Percentiles rank a stretch among this genome's conserved stretches.
These are phyloP conservation scores for Rubia peregrina DNA, from an alignment of 305 asterid species.

Conservation along the genomic window DNA sequence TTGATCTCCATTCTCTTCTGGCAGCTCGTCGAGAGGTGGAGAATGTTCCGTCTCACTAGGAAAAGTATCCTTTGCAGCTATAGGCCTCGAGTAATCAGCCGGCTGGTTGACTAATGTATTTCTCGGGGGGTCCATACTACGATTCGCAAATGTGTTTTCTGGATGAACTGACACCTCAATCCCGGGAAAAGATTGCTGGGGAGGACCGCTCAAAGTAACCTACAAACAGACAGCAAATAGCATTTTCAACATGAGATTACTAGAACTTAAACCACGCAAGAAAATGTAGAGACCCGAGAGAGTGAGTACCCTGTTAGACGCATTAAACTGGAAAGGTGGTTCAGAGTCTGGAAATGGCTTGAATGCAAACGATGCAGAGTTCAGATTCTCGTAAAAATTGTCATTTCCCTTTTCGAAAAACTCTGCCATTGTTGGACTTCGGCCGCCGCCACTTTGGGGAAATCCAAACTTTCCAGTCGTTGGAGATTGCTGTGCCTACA, in stretches of 20 bases:
- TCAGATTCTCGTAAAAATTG: conserved; percentile 34
- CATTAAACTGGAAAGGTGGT: conserved; percentile 34
- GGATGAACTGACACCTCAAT: conserved; percentile 40
- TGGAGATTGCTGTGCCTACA: conserved; percentile 83
- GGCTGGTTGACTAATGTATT: conserved; percentile 19
- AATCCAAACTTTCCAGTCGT: conserved; percentile 75
- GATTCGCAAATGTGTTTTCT: conserved; percentile 26
- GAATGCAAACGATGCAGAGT: conserved; percentile 57
- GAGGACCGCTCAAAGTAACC: conserved; percentile 28
- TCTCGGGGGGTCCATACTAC: conserved; percentile 26
- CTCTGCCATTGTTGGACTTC: conserved; percentile 25
- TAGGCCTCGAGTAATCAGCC: conserved; percentile 31
- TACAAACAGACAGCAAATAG: conserved; percentile 23
- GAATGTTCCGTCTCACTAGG: conserved; percentile 25
- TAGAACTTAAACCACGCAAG: neutral
- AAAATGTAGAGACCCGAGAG: neutral
- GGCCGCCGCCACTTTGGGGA: conserved; percentile 15
- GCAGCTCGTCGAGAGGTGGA: conserved; percentile 33
- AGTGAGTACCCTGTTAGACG: conserved; percentile 39
- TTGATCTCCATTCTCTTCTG: conserved; percentile 33
- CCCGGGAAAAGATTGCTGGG: conserved; percentile 42
- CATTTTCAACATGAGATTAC: neutral
- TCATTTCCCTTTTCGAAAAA: conserved; percentile 47
- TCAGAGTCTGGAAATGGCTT: conserved; percentile 45
- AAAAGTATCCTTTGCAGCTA: conserved; percentile 27